phyloP scores from a whole-genome alignment of 345 rosid species.

The Diplotaxis tenuifolia region DNA sequence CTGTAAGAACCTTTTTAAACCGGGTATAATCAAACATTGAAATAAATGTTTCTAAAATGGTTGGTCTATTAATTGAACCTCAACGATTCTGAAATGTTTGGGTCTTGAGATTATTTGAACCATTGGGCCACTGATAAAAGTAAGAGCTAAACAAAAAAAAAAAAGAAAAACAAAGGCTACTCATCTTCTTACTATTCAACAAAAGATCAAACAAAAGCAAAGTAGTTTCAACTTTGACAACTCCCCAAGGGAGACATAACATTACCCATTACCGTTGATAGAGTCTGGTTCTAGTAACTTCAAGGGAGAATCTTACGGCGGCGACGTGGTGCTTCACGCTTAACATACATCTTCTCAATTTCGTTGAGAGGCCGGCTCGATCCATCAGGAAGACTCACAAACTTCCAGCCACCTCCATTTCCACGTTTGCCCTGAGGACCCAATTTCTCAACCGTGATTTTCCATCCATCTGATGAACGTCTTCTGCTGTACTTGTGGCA shows the following conservation, averaged over 20 bases:
- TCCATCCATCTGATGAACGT: conserved; percentile 83
- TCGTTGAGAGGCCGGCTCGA: conserved; percentile 81
- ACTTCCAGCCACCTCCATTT: conserved; percentile 92
- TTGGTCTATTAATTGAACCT: neutral
- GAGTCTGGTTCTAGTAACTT: conserved; percentile 17
- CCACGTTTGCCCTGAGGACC: conserved; percentile 83
- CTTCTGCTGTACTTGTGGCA: conserved; percentile 85
- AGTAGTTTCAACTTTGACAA: conserved; percentile 9
- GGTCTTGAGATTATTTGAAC: conserved; percentile 27
- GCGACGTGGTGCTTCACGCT: conserved; percentile 55
- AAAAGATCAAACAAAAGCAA: conserved; percentile 4
- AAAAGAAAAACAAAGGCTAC: conserved; percentile 24
- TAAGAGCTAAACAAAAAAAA: neutral
- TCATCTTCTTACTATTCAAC: conserved; percentile 29
- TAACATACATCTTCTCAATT: conserved; percentile 74
- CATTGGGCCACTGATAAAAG: conserved; percentile 24
- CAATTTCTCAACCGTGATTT: conserved; percentile 73
- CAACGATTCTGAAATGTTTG: neutral
- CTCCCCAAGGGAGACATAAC: conserved; percentile 3
- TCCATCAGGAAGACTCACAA: conserved; percentile 86
- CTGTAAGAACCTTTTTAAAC: too few relatives aligned
- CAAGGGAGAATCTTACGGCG: conserved; percentile 41
- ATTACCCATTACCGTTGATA: conserved; percentile 12
- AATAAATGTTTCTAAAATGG: neutral
- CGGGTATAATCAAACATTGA: too few relatives aligned